Evolutionary conservation across 192 early-diverging fungal species (phyloP), one percentile per base, ranked within the genome.

Genomic region (Coemansia sp.): DNA sequence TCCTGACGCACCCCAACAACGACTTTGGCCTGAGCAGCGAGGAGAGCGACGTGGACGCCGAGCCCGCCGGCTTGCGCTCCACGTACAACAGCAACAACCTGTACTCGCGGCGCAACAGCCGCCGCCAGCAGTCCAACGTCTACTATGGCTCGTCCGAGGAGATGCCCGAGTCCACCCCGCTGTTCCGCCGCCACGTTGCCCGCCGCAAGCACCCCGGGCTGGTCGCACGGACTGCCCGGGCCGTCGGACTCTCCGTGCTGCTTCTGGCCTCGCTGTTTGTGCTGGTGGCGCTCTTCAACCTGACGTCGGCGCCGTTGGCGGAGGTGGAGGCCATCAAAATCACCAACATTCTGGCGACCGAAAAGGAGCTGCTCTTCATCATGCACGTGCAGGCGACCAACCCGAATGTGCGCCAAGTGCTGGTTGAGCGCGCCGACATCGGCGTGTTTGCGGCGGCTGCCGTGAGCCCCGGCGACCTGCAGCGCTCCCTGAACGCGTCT

Each of bases 311-410:
- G 18, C 81, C 81, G 12, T 62, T 82, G 50, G 52, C 46, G 23
- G 75, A 81, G 5, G 79, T 82, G 16, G 64, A 61, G 33, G 72
- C 75, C 14, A 74, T 74, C 14, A 61, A 60, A 3, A 79, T 87
- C 38, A 67, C 78, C 14, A 70, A 82, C 45, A 82, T 88, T 5
- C 55, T 88, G 40, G 83, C 86, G 7, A 78, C 86, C 5, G 84
- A 88, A 21, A 86, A 84, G 61, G 84, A 86, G 57, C 68, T 88
- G 19, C 78, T 88, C 20, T 86, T 88, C 37, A 83, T 86, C 51
- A 55, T 88, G 48, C 81, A 86, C 52, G 61, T 88, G 8, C 57
- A 72, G 38, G 79, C 80, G 0, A 70, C 78, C 19, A 88, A 88
- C 49, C 66, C 62, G 9, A 84, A 84, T 46, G 65, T 81, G 35